Base-by-base conservation (phyloP, 2,329 filamentous ascomycete genomes). In the Aureobasidium sp. region DNA sequence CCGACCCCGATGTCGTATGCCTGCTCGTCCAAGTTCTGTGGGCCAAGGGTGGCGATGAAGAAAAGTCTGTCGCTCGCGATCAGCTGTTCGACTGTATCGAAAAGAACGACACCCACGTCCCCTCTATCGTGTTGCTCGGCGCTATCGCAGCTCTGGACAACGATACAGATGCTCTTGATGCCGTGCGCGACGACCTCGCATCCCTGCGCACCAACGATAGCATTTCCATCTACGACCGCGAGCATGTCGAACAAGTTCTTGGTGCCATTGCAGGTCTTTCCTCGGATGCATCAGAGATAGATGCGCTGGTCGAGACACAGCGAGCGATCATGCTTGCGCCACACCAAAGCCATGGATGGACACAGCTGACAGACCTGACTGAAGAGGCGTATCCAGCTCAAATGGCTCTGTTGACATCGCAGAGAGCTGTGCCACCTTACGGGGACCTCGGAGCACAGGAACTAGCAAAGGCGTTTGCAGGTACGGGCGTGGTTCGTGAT, bases 1-100 rank as follows among this genome's bases (percentile, higher is more conserved):
- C 84, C 41, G 86, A 91, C 64, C 88, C 92, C 0, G 91, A 97
- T 70, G 88, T 93, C 1, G 87, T 91, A 0, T 97, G 92, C 70
- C 80, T 97, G 14, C 80, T 97, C 14, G 89, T 92, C 0, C 91
- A 97, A 74, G 89, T 97, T 0, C 81, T 97, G 0, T 99, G 94
- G 93, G 92, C 92, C 0, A 91, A 90, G 66, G 91, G 90, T 9
- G 85, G 86, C 0, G 84, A 87, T 7, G 81, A 86, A 0, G 89
- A 92, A 61, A 85, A 87, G 51, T 84, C 87, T 55, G 85, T 89
- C 64, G 92, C 93, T 17, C 84, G 91, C 3, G 86, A 89, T 58
- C 84, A 90, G 66, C 81, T 99, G 0, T 93, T 96, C 69, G 86
- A 87, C 15, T 87, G 89, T 39, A 87, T 96, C 14, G 90, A 92